Percentiles rank a stretch among this genome's conserved stretches.
phyloP scores from a whole-genome alignment of 441 rosid species.

The Adansonia madagascariensis region DNA sequence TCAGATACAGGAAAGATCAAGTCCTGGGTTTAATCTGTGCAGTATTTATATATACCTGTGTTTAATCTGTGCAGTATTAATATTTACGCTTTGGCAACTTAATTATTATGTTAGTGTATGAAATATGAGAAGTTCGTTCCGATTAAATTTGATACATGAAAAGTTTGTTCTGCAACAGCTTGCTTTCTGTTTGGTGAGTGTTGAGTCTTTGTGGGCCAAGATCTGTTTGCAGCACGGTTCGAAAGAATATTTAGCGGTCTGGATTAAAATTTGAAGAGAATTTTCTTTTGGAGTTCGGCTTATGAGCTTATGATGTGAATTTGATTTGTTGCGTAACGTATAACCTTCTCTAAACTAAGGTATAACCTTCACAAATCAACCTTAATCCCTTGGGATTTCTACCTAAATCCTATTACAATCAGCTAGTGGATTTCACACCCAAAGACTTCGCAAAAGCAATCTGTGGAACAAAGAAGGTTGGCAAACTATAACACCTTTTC shows the following conservation, averaged over 20 bases:
- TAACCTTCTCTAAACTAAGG: too few relatives aligned
- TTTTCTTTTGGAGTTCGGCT: background rate
- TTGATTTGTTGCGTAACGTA: background rate
- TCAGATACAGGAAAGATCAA: background rate
- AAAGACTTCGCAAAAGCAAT: too few relatives aligned
- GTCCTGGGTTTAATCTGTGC: background rate
- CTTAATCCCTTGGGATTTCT: too few relatives aligned
- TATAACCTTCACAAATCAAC: too few relatives aligned
- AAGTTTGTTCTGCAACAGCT: slow-evolving; percentile 1
- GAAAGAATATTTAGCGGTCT: background rate
- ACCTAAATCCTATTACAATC: too few relatives aligned
- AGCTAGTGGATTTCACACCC: too few relatives aligned
- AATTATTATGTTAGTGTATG: background rate
- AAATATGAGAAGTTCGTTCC: background rate
- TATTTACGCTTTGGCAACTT: background rate
- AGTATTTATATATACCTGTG: background rate
- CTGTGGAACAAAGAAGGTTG: too few relatives aligned
- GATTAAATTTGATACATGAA: background rate
- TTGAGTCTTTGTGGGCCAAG: background rate
- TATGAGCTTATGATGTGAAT: background rate
- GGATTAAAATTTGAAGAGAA: background rate
- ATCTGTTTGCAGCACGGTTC: background rate
- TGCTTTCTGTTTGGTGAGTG: background rate
- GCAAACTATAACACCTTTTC: too few relatives aligned
- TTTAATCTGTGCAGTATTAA: background rate